phyloP scores from a whole-genome alignment of 1,139 yeast species.

The Kluyveromyces sp. region DNA sequence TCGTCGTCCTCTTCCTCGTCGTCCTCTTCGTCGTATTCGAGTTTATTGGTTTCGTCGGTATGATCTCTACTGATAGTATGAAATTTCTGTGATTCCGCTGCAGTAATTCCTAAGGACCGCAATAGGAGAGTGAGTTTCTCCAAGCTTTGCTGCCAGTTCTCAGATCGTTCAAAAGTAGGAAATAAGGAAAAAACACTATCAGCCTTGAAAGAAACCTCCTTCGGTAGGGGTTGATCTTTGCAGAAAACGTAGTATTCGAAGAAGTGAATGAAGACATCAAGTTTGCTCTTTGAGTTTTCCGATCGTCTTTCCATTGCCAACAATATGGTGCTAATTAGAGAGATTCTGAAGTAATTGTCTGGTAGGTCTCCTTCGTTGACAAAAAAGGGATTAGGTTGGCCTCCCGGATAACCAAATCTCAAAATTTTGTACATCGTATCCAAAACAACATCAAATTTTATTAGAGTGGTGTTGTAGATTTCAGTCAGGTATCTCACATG shows the following conservation, averaged over 20 bases:
- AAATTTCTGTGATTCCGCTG: conserved; percentile 10
- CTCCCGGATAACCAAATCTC: conserved; percentile 61
- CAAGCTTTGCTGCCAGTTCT: conserved; percentile 39
- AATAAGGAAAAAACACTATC: conserved; percentile 37
- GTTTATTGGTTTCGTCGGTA: conserved; percentile 18
- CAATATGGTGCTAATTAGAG: conserved; percentile 42
- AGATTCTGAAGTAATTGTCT: conserved; percentile 66
- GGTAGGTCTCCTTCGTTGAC: conserved; percentile 48
- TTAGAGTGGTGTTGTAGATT: conserved; percentile 43
- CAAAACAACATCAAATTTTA: conserved; percentile 43
- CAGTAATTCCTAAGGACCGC: conserved; percentile 15
- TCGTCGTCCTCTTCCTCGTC: conserved; percentile 22
- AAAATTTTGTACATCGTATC: conserved; percentile 55
- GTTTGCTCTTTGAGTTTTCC: conserved; percentile 23
- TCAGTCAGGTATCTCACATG: conserved; percentile 57
- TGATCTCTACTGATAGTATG: conserved; percentile 4
- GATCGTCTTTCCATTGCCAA: conserved; percentile 19
- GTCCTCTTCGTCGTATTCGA: conserved; percentile 17
- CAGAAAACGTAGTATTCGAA: conserved; percentile 71
- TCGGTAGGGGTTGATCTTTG: conserved; percentile 58
- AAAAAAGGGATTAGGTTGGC: conserved; percentile 46
- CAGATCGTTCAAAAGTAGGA: conserved; percentile 36
- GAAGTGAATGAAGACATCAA: conserved; percentile 48
- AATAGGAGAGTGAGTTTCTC: conserved; percentile 33
- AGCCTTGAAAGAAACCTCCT: conserved; percentile 55